Evolutionary conservation across 2,329 filamentous ascomycete species (phyloP).

Genomic region (Venturia asperata): DNA sequence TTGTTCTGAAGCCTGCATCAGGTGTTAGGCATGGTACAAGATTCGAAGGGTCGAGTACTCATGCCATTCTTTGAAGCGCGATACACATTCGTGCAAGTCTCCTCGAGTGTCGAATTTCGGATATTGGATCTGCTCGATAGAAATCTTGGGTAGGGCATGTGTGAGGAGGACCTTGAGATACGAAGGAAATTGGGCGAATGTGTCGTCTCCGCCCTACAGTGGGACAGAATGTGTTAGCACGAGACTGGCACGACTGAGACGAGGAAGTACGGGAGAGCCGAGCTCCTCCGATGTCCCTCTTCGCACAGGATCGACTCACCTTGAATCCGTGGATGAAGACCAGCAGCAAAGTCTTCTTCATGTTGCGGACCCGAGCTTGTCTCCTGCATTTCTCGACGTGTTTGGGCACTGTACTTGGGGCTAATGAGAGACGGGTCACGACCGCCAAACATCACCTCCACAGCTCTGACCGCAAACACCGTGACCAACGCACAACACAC

Average conservation of each 20-base stretch:
- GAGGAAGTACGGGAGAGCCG: no score
- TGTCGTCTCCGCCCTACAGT: constrained; percentile 63
- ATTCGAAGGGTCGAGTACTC: not conserved
- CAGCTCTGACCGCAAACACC: no score
- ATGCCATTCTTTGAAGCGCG: constrained; percentile 68
- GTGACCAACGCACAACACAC: no score
- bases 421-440: no score
- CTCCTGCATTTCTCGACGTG: constrained; percentile 7
- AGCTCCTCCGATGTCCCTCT: not conserved
- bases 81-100: constrained; percentile 63
- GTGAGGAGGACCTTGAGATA: constrained; percentile 60
- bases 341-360: constrained; percentile 72
- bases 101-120: constrained; percentile 77
- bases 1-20: constrained; percentile 68
- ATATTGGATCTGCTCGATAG: constrained; percentile 63
- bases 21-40: not conserved
- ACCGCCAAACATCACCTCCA: no score
- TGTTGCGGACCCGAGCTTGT: constrained; percentile 26
- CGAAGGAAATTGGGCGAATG: constrained; percentile 69
- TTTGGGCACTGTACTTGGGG: not conserved
- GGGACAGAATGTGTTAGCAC: not conserved
- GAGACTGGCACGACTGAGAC: not conserved
- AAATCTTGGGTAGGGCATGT: constrained; percentile 59
- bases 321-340: constrained; percentile 90
- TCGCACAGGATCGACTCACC: constrained; percentile 31